These are phyloP conservation scores for Russula sp. DNA, from an alignment of 768 basidiomycete species.

Conservation along the genomic window DNA sequence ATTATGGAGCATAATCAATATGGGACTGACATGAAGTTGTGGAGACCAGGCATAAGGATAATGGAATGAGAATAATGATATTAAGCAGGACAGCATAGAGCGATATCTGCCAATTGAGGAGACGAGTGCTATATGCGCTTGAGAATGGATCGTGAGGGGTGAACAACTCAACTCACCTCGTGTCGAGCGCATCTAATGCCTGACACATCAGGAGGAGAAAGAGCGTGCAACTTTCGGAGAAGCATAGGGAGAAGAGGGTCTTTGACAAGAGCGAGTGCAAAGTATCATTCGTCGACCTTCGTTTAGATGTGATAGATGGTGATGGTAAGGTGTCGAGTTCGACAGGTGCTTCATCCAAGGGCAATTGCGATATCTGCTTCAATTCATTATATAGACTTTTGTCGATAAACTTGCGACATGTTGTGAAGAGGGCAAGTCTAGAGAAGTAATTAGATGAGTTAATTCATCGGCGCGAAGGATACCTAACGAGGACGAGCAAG, in stretches of 20 bases:
- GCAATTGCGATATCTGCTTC: slow-evolving; percentile 21
- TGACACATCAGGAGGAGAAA: slow-evolving; percentile 75
- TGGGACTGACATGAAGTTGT: slow-evolving; percentile 35
- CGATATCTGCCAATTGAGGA: slow-evolving; percentile 67
- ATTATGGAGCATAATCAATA: slow-evolving; percentile 4
- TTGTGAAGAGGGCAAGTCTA: slow-evolving; percentile 26
- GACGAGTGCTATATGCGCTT: slow-evolving; percentile 47
- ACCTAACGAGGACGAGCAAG: slow-evolving; percentile 14
- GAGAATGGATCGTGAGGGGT: background rate
- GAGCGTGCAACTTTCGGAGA: slow-evolving; percentile 71
- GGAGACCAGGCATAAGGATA: slow-evolving; percentile 58
- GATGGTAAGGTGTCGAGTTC: slow-evolving; percentile 27
- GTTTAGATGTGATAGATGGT: slow-evolving; percentile 19
- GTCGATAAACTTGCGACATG: slow-evolving; percentile 28
- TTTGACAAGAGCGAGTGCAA: slow-evolving; percentile 58
- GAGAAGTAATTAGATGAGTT: background rate
- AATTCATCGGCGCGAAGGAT: no score
- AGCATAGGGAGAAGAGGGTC: slow-evolving; percentile 62
- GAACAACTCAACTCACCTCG: slow-evolving; percentile 46
- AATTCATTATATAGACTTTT: slow-evolving; percentile 26
- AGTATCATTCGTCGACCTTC: slow-evolving; percentile 25
- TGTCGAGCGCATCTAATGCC: slow-evolving; percentile 51
- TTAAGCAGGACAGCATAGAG: slow-evolving; percentile 56
- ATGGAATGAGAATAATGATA: slow-evolving; percentile 65
- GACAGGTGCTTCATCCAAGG: background rate